These are phyloP conservation scores for Hebeloma cylindrosporum DNA, from an alignment of 768 basidiomycete genomes.

Conservation along the genomic window DNA sequence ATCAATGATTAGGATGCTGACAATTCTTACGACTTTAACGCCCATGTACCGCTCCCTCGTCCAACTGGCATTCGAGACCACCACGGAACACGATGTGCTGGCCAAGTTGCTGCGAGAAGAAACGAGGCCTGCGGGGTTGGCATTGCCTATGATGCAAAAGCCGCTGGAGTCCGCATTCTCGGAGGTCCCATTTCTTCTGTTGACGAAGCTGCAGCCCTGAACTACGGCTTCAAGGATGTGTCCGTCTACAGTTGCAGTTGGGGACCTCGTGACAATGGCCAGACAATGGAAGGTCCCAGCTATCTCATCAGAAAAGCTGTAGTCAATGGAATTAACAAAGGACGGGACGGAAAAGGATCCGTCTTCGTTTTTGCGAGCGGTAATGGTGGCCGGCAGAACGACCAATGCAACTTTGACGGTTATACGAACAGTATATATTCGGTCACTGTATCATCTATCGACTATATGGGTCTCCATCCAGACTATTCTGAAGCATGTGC, in stretches of 20 bases:
- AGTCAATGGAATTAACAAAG: slow-evolving; percentile 87
- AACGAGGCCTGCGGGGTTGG: slow-evolving; percentile 94
- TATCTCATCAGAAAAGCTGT: slow-evolving; percentile 92
- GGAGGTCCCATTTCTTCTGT: slow-evolving; percentile 90
- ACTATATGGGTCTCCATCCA: slow-evolving; percentile 89
- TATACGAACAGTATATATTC: slow-evolving; percentile 98
- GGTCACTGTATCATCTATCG: slow-evolving; percentile 90
- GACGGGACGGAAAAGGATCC: slow-evolving; percentile 84
- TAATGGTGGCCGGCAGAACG: slow-evolving; percentile 87
- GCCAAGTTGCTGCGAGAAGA: slow-evolving; percentile 89
- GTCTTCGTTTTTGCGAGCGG: slow-evolving; percentile 97
- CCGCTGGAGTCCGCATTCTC: slow-evolving; percentile 92
- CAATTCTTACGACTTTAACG: slow-evolving; percentile 95
- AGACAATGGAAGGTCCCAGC: slow-evolving; percentile 88
- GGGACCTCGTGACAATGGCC: slow-evolving; percentile 95
- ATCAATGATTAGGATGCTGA: slow-evolving; percentile 69
- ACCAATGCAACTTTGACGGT: slow-evolving; percentile 99
- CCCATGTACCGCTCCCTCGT: slow-evolving; percentile 80
- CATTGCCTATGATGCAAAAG: slow-evolving; percentile 85
- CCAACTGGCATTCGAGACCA: slow-evolving; percentile 87
- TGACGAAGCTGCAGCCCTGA: slow-evolving; percentile 93
- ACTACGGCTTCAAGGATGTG: slow-evolving; percentile 87
- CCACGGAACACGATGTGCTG: slow-evolving; percentile 96
- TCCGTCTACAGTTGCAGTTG: slow-evolving; percentile 94
- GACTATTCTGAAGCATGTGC: slow-evolving; percentile 95